Conservation (phyloP, 1,284 basidiomycete species). For the Leccinum solheimii region DNA sequence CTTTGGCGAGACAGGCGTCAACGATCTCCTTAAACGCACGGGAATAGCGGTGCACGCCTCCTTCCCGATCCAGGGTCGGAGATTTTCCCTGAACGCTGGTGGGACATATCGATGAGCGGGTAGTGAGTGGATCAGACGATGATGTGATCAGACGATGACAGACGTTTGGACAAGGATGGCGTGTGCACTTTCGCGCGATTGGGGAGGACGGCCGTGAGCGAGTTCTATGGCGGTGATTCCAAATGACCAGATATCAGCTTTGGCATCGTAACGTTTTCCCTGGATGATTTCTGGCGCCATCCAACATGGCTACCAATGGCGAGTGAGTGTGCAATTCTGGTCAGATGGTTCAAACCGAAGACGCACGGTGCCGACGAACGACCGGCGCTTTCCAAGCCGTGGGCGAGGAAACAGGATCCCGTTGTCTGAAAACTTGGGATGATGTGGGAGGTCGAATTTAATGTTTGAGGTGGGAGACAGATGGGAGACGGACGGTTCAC, state of each 20-base stretch:
- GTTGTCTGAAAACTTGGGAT: conserved; percentile 11
- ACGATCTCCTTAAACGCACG: conserved; percentile 81
- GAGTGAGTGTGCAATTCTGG: conserved; percentile 2
- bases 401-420: conserved; percentile 32
- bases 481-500: conserved; percentile 34
- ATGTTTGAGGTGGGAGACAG: conserved; percentile 33
- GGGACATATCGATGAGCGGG: conserved; percentile 13
- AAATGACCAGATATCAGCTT: conserved; percentile 91
- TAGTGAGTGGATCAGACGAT: conserved; percentile 7
- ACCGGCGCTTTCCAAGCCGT: conserved; percentile 69
- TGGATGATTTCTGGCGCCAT: conserved; percentile 92
- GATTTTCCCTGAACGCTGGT: conserved; percentile 67
- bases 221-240: conserved; percentile 89
- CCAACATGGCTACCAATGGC: conserved; percentile 71
- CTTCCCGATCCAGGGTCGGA: conserved; percentile 72
- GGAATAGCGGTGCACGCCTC: conserved; percentile 77
- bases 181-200: conserved; percentile 74
- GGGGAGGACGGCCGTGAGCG: conserved; percentile 79
- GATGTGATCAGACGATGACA: conserved; percentile 20
- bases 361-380: conserved; percentile 84
- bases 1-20: conserved; percentile 79
- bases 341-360: neutral
- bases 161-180: conserved; percentile 76
- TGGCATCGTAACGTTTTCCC: conserved; percentile 79
- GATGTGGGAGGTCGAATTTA: conserved; percentile 35